Base-by-base conservation (phyloP, 1,139 yeast genomes). In the Nematodospora anomalae region DNA sequence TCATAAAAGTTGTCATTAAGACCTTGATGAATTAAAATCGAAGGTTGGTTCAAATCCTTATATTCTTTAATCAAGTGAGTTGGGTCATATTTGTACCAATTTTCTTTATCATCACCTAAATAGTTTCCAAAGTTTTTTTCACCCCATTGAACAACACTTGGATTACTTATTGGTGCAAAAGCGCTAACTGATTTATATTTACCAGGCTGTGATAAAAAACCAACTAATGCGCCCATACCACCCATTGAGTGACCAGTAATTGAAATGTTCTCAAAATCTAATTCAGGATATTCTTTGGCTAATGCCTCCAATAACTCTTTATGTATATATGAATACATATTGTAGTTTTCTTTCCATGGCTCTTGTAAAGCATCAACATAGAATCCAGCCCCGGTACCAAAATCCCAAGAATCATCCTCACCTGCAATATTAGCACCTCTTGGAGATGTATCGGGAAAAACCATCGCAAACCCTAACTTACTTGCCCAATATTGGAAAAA, bases 201-300 rank as follows among this genome's bases (percentile, higher is more conserved):
- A 3, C 81, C 84, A 1, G 92, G 88, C 57, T 85, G 80, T 47
- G 72, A 76, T 39, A 92, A 65, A 57, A 78, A 90, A 11, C 95
- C 81, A 38, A 83, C 67, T 43, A 92, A 64, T 0, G 98, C 96
- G 37, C 98, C 98, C 58, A 76, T 88, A 0, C 98, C 98, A 33
- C 98, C 98, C 97, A 92, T 92, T 2, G 98, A 92, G 60, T 92
- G 97, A 30, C 97, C 97, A 8, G 94, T 81, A 46, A 92, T 80
- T 18, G 92, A 76, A 37, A 82, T 72, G 33, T 76, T 81, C 23
- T 62, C 56, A 38, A 78, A 67, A 56, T 86, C 83, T 46, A 86
- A 66, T 25, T 65, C 60, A 3, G 70, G 51, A 50, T 72, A 84
- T 30, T 74, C 65, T 13, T 54, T 43, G 7, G 67, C 61, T 45